A percentile compares a stretch with the other conserved stretches of the same genome.
These are phyloP conservation scores for Penicillium sp. DNA, from an alignment of 2,329 filamentous ascomycete genomes.

Conservation along the genomic window DNA sequence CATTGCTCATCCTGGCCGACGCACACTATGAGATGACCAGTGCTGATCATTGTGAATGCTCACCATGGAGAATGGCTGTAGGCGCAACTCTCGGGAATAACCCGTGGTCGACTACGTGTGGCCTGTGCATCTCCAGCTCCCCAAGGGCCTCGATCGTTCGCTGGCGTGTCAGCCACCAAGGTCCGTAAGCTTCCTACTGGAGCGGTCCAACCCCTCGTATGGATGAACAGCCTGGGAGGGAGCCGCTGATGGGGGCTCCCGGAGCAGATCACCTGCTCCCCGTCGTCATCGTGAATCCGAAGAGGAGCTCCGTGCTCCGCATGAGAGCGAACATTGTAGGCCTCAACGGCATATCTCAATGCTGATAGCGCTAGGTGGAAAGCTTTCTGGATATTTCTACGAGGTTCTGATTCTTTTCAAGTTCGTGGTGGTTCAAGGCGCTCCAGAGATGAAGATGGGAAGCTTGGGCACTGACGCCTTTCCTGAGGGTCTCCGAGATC, in stretches of 20 bases:
- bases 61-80: neutral
- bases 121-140: conserved; percentile 2
- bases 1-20: neutral
- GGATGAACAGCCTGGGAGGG: neutral
- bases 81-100: conserved; percentile 17
- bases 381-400: neutral
- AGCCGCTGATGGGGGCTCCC: conserved; percentile 3
- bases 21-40: too few species aligned
- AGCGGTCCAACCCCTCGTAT: conserved; percentile 10
- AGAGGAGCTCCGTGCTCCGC: conserved; percentile 7
- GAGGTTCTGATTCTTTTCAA: neutral
- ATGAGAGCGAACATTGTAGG: conserved; percentile 5
- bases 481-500: conserved; percentile 18
- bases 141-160: conserved; percentile 22
- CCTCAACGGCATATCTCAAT: conserved; percentile 1
- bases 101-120: conserved; percentile 17
- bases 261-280: conserved; percentile 20
- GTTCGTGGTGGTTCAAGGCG: neutral
- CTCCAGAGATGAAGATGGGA: conserved; percentile 2
- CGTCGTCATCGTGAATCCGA: conserved; percentile 8
- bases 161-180: conserved; percentile 18
- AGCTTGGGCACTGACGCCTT: conserved; percentile 12
- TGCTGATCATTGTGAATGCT: conserved; percentile 1
- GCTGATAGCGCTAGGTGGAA: conserved; percentile 11
- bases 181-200: conserved; percentile 16